Percentiles rank a stretch among this genome's conserved stretches.
phyloP scores from a whole-genome alignment of 202 grass and related monocot species.

The Carex sylvatica region DNA sequence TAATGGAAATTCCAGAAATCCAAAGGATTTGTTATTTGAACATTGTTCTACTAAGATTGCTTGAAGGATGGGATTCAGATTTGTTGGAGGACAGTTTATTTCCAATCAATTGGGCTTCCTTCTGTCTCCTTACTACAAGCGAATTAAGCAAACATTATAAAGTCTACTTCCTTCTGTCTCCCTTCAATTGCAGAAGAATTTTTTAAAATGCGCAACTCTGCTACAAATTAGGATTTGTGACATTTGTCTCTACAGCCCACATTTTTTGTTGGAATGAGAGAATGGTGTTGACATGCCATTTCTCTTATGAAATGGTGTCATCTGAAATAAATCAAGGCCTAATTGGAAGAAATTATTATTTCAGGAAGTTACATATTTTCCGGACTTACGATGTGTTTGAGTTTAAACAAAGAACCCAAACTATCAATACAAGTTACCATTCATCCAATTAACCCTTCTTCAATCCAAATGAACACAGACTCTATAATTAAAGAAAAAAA shows the following conservation, averaged over 20 bases:
- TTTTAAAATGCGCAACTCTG: too few species aligned
- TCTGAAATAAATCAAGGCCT: not conserved
- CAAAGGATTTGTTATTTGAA: not conserved
- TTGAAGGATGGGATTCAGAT: not conserved
- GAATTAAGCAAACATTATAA: too few species aligned
- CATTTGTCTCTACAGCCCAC: not conserved
- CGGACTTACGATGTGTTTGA: not conserved
- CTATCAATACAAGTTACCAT: conserved; percentile 2
- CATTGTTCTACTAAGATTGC: not conserved
- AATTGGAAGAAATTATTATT: not conserved
- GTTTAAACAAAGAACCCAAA: not conserved
- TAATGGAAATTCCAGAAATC: not conserved
- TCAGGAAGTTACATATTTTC: too few species aligned
- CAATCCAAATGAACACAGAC: not conserved
- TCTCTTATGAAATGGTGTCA: not conserved
- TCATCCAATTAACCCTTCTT: not conserved
- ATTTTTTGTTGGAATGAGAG: not conserved
- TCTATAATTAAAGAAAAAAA: not conserved
- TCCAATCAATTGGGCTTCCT: not conserved
- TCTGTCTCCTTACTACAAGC: not conserved
- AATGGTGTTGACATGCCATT: not conserved
- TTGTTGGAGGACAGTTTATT: not conserved
- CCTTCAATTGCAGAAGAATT: too few species aligned
- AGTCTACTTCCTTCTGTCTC: too few species aligned
- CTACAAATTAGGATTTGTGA: too few species aligned